A percentile compares a stretch with the other conserved stretches of the same genome.
Conservation (phyloP, 148 eudicot genomes). For the Talinum fruticosum region DNA sequence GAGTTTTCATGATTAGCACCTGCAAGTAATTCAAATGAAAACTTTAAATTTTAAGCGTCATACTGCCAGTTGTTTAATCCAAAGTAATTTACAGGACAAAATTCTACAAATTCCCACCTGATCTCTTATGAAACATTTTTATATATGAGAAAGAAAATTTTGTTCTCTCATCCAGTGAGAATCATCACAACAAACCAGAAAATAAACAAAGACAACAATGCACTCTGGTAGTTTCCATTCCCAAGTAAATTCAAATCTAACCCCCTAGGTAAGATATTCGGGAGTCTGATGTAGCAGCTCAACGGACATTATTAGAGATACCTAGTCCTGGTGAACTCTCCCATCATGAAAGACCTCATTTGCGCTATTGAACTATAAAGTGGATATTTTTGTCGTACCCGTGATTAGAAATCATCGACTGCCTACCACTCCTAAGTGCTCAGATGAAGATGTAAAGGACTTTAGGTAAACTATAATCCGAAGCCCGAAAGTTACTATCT, state of each 20-base stretch:
- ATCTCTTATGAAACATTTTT: background rate
- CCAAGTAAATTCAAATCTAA: background rate
- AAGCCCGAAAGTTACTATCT: background rate
- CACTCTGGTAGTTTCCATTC: background rate
- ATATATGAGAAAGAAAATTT: background rate
- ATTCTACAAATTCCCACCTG: background rate
- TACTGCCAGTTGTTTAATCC: background rate
- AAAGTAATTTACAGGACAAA: background rate
- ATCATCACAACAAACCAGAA: background rate
- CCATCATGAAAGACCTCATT: background rate
- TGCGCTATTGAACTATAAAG: background rate
- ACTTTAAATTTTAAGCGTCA: background rate
- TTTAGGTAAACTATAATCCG: background rate
- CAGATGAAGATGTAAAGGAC: background rate
- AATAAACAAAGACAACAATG: background rate
- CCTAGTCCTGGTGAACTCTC: background rate
- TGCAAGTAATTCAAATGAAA: constrained; percentile 29
- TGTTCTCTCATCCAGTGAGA: background rate
- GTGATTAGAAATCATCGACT: background rate
- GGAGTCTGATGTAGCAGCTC: too few species aligned
- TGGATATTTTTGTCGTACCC: background rate
- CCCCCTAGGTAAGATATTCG: too few species aligned
- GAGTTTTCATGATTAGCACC: constrained; percentile 85
- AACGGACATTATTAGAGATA: too few species aligned
- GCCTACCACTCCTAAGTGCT: background rate